Evolutionary conservation across 495 filamentous ascomycete species (phyloP).

Genomic region (Penicillium odoratum): DNA sequence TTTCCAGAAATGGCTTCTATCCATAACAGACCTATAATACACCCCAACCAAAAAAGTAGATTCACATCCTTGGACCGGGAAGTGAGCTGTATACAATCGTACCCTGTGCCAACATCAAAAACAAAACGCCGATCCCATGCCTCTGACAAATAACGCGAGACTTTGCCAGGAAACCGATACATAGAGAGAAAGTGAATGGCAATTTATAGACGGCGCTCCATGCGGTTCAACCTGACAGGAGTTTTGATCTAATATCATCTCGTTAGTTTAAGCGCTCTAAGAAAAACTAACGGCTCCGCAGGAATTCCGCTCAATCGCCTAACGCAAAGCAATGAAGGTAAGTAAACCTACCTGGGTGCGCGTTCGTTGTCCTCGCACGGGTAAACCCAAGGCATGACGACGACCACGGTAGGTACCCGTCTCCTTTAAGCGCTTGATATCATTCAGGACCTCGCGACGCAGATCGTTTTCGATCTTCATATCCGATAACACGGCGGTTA

Average conservation of each 20-base stretch:
- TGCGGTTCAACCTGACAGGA: slow-evolving; percentile 74
- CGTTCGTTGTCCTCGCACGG: slow-evolving; percentile 85
- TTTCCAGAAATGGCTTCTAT: not conserved
- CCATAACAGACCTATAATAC: slow-evolving; percentile 30
- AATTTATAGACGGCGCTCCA: slow-evolving; percentile 63
- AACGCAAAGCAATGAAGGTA: not conserved
- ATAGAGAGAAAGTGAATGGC: slow-evolving; percentile 5
- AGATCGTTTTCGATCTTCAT: slow-evolving; percentile 96
- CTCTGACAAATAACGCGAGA: slow-evolving; percentile 27
- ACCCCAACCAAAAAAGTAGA: slow-evolving; percentile 20
- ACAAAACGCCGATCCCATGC: slow-evolving; percentile 45
- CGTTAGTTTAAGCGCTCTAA: slow-evolving; percentile 9
- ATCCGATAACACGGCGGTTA: slow-evolving; percentile 77
- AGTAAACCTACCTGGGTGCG: slow-evolving; percentile 65
- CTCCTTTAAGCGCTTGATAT: slow-evolving; percentile 83
- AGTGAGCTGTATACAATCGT: not conserved
- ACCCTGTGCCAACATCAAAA: slow-evolving; percentile 27
- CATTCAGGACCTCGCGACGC: slow-evolving; percentile 69
- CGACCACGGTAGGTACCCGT: slow-evolving; percentile 89
- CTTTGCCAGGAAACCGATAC: slow-evolving; percentile 17
- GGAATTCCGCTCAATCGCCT: not conserved
- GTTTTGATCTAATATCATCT: slow-evolving; percentile 60
- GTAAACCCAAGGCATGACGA: slow-evolving; percentile 85
- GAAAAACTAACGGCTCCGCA: not conserved
- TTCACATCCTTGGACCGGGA: slow-evolving; percentile 18